Percentiles rank a stretch among this genome's conserved stretches.
Conservation (phyloP, 2,329 filamentous ascomycete species). For the Helminthosporium solani region DNA sequence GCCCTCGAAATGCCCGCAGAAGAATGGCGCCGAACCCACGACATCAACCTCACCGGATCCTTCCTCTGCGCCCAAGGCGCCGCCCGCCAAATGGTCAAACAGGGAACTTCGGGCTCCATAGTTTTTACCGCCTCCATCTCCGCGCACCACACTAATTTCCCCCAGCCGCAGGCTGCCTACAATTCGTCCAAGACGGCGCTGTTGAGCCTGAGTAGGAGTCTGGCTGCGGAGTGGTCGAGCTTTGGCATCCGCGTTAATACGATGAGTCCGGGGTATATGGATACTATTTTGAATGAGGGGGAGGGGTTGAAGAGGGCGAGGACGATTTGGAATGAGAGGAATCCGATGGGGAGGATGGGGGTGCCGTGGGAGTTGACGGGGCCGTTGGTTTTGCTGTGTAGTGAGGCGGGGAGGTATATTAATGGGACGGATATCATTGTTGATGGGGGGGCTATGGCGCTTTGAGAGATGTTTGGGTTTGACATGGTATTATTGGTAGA, state of each 20-base stretch:
- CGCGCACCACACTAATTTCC: conserved; percentile 68
- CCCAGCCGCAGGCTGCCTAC: conserved; percentile 70
- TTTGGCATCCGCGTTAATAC: conserved; percentile 71
- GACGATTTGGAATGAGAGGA: conserved; percentile 58
- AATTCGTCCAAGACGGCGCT: conserved; percentile 72
- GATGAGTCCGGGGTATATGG: conserved; percentile 74
- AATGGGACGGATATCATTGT: conserved; percentile 66
- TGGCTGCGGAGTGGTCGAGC: conserved; percentile 72
- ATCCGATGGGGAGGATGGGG: conserved; percentile 67
- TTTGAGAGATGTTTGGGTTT: too few relatives aligned
- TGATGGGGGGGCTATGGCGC: conserved; percentile 53
- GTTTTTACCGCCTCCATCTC: conserved; percentile 68
- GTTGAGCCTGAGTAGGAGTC: conserved; percentile 60
- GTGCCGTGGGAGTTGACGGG: conserved; percentile 63
- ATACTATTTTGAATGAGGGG: conserved; percentile 71
- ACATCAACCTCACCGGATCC: conserved; percentile 70
- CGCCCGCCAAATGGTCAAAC: conserved; percentile 44
- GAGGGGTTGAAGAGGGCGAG: conserved; percentile 57
- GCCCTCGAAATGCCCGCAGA: conserved; percentile 60
- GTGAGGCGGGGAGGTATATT: conserved; percentile 65
- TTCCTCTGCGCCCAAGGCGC: conserved; percentile 71
- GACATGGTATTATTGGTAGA: too few relatives aligned
- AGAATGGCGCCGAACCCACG: conserved; percentile 64
- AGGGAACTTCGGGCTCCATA: conserved; percentile 60
- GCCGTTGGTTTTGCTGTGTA: conserved; percentile 61